phyloP scores from a whole-genome alignment of 2,329 filamentous ascomycete genomes.

The Fusarium pseudoanthophilum region DNA sequence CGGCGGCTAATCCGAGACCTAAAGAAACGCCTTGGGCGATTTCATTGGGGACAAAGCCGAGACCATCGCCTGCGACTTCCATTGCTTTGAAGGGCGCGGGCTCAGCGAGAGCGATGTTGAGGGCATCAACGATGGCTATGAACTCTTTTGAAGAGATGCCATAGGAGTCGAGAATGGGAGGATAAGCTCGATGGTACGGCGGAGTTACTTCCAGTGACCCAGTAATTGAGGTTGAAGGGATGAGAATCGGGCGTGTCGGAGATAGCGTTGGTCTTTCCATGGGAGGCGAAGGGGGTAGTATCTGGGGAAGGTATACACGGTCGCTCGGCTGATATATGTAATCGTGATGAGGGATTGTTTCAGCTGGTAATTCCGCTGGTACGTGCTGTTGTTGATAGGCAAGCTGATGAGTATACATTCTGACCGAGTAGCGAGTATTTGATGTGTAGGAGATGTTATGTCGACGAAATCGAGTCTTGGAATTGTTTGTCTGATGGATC shows the following conservation, averaged over 20 bases:
- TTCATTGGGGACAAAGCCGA: conserved; percentile 8
- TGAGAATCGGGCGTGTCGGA: not conserved
- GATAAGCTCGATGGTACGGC: conserved; percentile 17
- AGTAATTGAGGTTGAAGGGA: conserved; percentile 8
- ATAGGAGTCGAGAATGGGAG: conserved; percentile 1
- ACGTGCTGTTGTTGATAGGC: not conserved
- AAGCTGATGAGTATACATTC: not conserved
- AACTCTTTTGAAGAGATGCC: not conserved
- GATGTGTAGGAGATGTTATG: too few species aligned
- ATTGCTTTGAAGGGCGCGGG: conserved; percentile 10
- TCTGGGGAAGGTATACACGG: not conserved
- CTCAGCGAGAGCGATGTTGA: conserved; percentile 11
- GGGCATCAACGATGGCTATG: not conserved
- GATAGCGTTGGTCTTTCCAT: not conserved
- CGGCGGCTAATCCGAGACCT: conserved; percentile 7
- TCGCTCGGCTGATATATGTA: not conserved
- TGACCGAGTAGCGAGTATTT: too few species aligned
- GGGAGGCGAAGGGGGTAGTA: accelerated
- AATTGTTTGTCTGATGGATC: not conserved
- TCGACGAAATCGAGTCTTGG: not conserved
- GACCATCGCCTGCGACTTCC: not conserved
- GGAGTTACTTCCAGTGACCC: conserved; percentile 4
- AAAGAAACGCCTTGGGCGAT: conserved; percentile 10
- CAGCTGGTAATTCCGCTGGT: not conserved
- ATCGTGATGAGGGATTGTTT: not conserved